Evolutionary conservation across 2,329 filamentous ascomycete species (phyloP).

Genomic region (Mollisia scopiformis): DNA sequence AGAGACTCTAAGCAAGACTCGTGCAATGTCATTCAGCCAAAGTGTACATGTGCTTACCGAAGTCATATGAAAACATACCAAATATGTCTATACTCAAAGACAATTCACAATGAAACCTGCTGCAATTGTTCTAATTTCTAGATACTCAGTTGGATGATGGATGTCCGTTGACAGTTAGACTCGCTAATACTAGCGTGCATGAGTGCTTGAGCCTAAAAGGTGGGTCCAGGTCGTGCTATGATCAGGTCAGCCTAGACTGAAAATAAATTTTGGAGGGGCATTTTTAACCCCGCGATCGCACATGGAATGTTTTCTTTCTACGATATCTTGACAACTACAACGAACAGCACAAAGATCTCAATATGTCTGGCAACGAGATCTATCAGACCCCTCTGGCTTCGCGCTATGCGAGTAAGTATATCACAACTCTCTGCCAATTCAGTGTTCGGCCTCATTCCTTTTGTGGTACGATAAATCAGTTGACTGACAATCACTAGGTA

Average conservation of each 20-base stretch:
- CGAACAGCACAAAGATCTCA: constrained; percentile 1
- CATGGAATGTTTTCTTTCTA: background rate
- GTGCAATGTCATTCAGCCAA: no score
- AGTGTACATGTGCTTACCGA: no score
- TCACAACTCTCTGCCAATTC: background rate
- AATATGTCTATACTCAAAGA: no score
- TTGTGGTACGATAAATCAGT: background rate
- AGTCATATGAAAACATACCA: no score
- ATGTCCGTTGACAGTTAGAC: no score
- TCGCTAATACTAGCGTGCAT: no score
- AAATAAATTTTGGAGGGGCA: background rate
- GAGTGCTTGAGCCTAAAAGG: no score
- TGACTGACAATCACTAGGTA: constrained; percentile 38
- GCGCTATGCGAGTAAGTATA: constrained; percentile 62
- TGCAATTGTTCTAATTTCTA: no score
- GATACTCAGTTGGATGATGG: no score
- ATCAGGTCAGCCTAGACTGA: background rate
- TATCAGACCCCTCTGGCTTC: constrained; percentile 71
- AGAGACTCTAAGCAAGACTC: no score
- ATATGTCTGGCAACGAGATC: constrained; percentile 44
- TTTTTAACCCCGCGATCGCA: background rate
- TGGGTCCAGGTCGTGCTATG: background rate
- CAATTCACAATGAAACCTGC: no score
- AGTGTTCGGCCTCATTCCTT: background rate
- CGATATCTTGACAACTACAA: background rate